Evolutionary conservation across 2,329 filamentous ascomycete species (phyloP), one percentile per base, ranked within the genome.

Genomic region (Moelleriella libera): DNA sequence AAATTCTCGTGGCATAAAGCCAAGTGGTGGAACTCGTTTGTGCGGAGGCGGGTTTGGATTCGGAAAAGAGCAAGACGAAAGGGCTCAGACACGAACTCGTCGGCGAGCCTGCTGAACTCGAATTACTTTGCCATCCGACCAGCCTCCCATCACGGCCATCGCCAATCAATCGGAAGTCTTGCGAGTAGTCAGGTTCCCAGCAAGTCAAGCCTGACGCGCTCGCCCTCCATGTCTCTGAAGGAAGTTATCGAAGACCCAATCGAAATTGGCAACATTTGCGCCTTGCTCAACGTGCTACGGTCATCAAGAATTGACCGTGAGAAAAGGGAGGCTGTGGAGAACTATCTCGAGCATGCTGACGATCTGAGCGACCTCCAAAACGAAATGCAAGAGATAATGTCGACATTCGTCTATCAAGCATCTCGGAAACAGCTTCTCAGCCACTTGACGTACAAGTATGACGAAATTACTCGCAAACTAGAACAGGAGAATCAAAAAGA

Each of bases 11-110:
- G 92, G 92, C 92, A 98, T 63, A 82, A 83, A 3, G 85, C 85
- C 14, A 83, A 80, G 30, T 97, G 90, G 89, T 95, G 88, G 65
- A 90, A 89, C 62, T 94, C 88, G 1, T 98, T 90, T 60, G 92
- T 96, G n/a, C 76, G 92, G 37, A 74, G 92, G 54, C 76, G 92
- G 51, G 80, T 87, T 28, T 98, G 92, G 92, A 79, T 90, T 47
- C 75, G 92, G 42, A 84, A 86, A 62, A 75, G 92, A 34, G 74
- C 84, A 46, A 86, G 84, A 65, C 66, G 78, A 59, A 69, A 60
- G 14, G 50, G 56, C 10, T 60, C 66, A 5, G 67, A 74, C 44
- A 61, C 70, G 40, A 60, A 64, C 29, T 63, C 65, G 45, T 74
- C 81, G 52, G 75, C 77, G 1, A 80, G 88, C 55, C 75, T 82